A percentile compares a stretch with the other conserved stretches of the same genome.
Conservation (phyloP, 1,284 basidiomycete species). For the Apiotrichum porosum region DNA sequence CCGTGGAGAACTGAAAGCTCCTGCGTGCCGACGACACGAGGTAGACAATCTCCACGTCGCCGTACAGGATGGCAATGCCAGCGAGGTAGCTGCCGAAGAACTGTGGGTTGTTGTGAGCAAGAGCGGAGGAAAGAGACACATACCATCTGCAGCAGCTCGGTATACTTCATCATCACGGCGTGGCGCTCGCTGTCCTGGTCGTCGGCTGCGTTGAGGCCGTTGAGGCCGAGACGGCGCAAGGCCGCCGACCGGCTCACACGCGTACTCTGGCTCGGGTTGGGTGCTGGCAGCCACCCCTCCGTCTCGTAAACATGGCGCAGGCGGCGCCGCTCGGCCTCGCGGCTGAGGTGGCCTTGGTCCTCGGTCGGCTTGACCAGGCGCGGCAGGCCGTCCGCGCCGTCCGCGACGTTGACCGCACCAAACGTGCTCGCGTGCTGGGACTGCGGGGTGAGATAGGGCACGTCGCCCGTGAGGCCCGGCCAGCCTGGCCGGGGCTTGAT, state of each 20-base stretch:
- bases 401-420: too few species aligned
- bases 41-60: slow-evolving; percentile 9
- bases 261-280: slow-evolving; percentile 8
- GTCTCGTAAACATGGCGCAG: slow-evolving; percentile 26
- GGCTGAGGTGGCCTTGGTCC: slow-evolving; percentile 4
- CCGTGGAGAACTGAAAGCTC: neutral
- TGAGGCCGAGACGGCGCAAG: slow-evolving; percentile 26
- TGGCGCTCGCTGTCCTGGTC: slow-evolving; percentile 22
- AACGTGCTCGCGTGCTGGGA: too few species aligned
- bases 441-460: too few species aligned
- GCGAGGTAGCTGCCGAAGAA: slow-evolving; percentile 13
- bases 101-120: slow-evolving; percentile 6
- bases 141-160: slow-evolving; percentile 32
- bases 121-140: neutral
- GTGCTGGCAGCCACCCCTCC: slow-evolving; percentile 35
- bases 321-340: slow-evolving; percentile 12
- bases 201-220: neutral
- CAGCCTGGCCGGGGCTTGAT: too few species aligned
- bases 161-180: slow-evolving; percentile 36
- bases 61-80: slow-evolving; percentile 12
- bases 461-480: neutral
- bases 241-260: slow-evolving; percentile 1
- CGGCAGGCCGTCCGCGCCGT: slow-evolving; percentile 1
- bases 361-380: slow-evolving; percentile 2
- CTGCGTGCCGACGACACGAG: neutral